These are phyloP conservation scores for Candida argentea DNA, from an alignment of 805 yeast genomes.

Conservation along the genomic window DNA sequence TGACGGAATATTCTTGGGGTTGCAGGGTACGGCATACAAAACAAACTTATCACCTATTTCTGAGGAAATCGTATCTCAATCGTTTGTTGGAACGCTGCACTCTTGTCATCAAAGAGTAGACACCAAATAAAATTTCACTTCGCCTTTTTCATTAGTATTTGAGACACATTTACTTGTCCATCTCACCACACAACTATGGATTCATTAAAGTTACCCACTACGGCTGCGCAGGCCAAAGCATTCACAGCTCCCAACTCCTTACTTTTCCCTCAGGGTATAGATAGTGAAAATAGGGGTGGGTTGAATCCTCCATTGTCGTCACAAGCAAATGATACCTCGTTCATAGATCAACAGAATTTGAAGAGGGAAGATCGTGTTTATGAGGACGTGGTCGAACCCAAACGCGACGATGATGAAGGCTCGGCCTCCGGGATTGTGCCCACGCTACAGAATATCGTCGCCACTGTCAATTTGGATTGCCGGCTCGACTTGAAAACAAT, in stretches of 20 bases:
- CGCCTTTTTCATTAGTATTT: slow-evolving; percentile 3
- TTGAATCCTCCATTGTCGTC: slow-evolving; percentile 7
- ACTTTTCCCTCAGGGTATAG: slow-evolving; percentile 48
- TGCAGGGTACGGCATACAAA: too few relatives aligned
- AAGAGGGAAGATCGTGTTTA: slow-evolving; percentile 8
- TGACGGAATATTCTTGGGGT: too few relatives aligned
- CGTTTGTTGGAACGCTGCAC: too few relatives aligned
- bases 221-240: slow-evolving; percentile 67
- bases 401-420: slow-evolving; percentile 45
- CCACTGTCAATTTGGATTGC: slow-evolving; percentile 94
- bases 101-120: too few relatives aligned
- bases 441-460: slow-evolving; percentile 90
- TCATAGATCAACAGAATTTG: slow-evolving; percentile 4
- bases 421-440: slow-evolving; percentile 95
- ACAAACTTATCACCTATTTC: too few relatives aligned
- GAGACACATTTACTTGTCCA: slow-evolving; percentile 36
- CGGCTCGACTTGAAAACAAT: slow-evolving; percentile 92
- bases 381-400: slow-evolving; percentile 28
- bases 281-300: slow-evolving; percentile 10
- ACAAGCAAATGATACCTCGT: slow-evolving; percentile 5
- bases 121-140: too few relatives aligned
- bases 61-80: too few relatives aligned
- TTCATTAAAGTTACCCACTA: slow-evolving; percentile 64
- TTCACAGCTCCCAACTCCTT: slow-evolving; percentile 60
- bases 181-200: slow-evolving; percentile 39